Base-by-base conservation (phyloP, 352 stramenopile species). In the Phytopythium boreale region DNA sequence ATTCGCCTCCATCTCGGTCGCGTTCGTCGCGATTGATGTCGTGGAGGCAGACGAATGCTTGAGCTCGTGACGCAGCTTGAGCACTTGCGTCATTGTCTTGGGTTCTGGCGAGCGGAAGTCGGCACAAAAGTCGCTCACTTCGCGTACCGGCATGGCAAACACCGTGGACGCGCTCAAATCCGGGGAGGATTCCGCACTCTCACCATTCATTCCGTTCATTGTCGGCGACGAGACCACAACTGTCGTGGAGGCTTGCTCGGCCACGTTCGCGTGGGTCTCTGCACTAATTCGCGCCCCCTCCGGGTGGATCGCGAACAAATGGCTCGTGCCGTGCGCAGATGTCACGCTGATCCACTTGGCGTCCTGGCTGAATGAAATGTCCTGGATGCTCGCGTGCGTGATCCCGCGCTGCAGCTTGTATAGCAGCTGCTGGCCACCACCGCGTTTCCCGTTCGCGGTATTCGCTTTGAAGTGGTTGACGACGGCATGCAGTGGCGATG, bases 361-460 rank as follows among this genome's bases (percentile, higher is more conserved):
- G 61, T 96, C 85, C 34, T 89, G 76, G 61, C 85, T 95, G 64
- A 95, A 92, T 7, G 80, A 70, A 37, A 96, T 77, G 49, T 95
- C 73, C 27, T 89, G 83, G 62, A 96, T 95, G 56, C 74, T 92
- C 1, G 87, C 88, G 64, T 92, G 83, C 0, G 88, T 96, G 60
- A 95, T 95, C 31, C 88, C 88, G 41, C 88, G 88, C 60, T 94
- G 87, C 31, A 96, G 74, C 59, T 93, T 93, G 78, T 95, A 96
- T 44, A 95, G 53, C 11, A 96, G 71, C 59, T 89, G 81, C 31
- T 84, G 67, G 6, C 55, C 26, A 14, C 55, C 41, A 3, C 22
- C n/a, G 17, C 34, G 55, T 14, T 34, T 60, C 12, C 31, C 34
- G 10, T 31, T 60, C 1, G 36, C n/a, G 2, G 20, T n/a, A 9